Percentiles rank a stretch among this genome's conserved stretches.
These are phyloP conservation scores for Penicillium coprophilum DNA, from an alignment of 495 filamentous ascomycete species.

Conservation along the genomic window DNA sequence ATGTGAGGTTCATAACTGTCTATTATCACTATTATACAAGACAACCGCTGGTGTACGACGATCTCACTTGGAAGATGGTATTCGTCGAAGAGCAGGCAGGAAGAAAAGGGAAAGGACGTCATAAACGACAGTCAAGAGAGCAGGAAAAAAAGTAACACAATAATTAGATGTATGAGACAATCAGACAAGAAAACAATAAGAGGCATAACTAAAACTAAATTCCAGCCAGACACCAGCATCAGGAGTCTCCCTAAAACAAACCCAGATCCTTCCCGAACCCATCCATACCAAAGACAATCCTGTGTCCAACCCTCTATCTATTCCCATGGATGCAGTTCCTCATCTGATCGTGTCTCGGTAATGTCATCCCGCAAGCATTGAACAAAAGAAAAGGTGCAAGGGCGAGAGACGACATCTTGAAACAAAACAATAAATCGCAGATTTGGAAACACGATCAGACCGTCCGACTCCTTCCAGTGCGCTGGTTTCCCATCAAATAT, in stretches of 20 bases:
- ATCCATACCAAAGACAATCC: constrained; percentile 28
- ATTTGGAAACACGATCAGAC: constrained; percentile 27
- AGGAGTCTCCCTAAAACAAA: constrained; percentile 20
- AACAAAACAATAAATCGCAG: constrained; percentile 15
- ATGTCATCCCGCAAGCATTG: constrained; percentile 30
- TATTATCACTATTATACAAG: not conserved
- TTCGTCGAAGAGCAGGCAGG: not conserved
- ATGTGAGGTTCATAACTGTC: not conserved
- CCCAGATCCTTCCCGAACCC: constrained; percentile 18
- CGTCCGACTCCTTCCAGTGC: constrained; percentile 39
- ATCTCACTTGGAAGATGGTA: not conserved
- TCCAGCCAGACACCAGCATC: constrained; percentile 25
- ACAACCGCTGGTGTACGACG: not conserved
- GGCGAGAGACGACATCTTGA: constrained; percentile 21
- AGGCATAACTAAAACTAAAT: constrained; percentile 19
- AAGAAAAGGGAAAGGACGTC: not conserved
- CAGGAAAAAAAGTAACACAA: constrained; percentile 6
- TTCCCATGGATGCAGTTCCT: constrained; percentile 29
- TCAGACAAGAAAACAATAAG: constrained; percentile 3
- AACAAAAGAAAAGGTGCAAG: constrained; percentile 21
- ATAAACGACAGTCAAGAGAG: not conserved
- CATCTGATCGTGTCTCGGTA: constrained; percentile 36
- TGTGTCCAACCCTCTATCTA: constrained; percentile 30
- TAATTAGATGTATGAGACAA: constrained; percentile 20
- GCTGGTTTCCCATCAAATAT: constrained; percentile 28